Percentiles rank a stretch among this genome's conserved stretches.
phyloP scores from a whole-genome alignment of 108 stramenopile genomes.

The Fragilariopsis cylindrus region DNA sequence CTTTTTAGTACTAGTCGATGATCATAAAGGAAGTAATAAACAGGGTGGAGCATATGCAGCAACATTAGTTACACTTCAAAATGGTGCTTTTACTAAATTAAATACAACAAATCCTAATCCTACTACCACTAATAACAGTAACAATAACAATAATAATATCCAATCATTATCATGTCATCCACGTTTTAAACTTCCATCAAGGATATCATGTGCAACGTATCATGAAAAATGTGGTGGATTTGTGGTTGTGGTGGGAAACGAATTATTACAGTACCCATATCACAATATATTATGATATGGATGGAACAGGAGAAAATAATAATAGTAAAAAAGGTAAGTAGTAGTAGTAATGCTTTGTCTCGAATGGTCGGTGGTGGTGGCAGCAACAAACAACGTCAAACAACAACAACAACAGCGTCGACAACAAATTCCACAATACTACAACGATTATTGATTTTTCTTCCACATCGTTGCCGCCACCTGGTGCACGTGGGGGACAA shows the following conservation, averaged over 20 bases:
- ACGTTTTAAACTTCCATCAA: constrained; percentile 37
- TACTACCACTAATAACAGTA: not conserved
- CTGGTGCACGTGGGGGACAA: constrained; percentile 65
- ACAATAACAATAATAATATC: not conserved
- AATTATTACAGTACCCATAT: constrained; percentile 19
- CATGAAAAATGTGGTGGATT: constrained; percentile 57
- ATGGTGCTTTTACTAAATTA: constrained; percentile 62
- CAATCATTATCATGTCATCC: not conserved
- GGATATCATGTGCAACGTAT: constrained; percentile 67
- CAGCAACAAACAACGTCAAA: not conserved
- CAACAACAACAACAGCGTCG: not conserved
- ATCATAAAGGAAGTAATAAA: constrained; percentile 57
- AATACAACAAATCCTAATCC: constrained; percentile 11
- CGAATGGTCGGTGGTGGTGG: not conserved
- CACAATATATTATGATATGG: constrained; percentile 30
- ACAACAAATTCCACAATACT: not conserved
- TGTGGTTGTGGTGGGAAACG: constrained; percentile 72
- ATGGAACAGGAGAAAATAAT: too few relatives aligned
- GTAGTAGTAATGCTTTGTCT: not conserved
- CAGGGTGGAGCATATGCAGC: constrained; percentile 62
- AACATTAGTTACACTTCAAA: constrained; percentile 54
- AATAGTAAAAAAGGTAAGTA: not conserved
- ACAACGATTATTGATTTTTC: constrained; percentile 29
- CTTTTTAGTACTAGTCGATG: constrained; percentile 79
- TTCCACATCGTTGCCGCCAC: constrained; percentile 42